These are phyloP conservation scores for Pythium vanterpoolii DNA, from an alignment of 352 stramenopile genomes.

Conservation along the genomic window DNA sequence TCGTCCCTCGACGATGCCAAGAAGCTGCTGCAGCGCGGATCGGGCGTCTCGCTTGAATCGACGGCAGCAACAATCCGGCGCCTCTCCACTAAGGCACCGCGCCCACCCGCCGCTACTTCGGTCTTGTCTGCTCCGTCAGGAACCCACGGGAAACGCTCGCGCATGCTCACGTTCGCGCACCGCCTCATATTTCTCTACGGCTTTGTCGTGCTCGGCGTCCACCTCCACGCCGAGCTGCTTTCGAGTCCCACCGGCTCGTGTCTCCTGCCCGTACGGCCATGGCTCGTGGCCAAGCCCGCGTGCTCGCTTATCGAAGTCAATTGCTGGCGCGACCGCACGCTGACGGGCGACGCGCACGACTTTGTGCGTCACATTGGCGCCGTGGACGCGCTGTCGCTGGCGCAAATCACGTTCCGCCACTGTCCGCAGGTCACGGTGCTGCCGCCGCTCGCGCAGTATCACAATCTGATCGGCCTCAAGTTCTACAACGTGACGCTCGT, in stretches of 20 bases:
- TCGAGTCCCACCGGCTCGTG: neutral
- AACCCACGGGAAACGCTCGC: too few relatives aligned
- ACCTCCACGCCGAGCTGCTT: conserved; percentile 13
- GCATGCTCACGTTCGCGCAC: neutral
- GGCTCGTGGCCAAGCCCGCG: conserved; percentile 21
- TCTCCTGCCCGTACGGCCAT: too few relatives aligned
- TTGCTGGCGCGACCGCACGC: conserved; percentile 17
- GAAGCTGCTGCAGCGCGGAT: neutral
- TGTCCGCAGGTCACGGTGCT: conserved; percentile 31
- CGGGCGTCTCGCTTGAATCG: too few relatives aligned
- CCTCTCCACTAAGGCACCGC: too few relatives aligned
- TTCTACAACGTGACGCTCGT: conserved; percentile 38
- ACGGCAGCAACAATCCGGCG: too few relatives aligned
- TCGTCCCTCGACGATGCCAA: conserved; percentile 8
- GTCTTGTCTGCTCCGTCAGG: too few relatives aligned
- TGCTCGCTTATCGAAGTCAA: conserved; percentile 37
- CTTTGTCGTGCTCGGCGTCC: conserved; percentile 2
- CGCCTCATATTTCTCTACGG: conserved; percentile 12
- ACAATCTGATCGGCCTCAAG: conserved; percentile 29
- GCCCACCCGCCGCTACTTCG: too few relatives aligned
- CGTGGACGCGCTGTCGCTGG: conserved; percentile 26
- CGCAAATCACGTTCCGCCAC: conserved; percentile 35
- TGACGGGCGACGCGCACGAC: conserved; percentile 21
- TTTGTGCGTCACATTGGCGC: conserved; percentile 17
- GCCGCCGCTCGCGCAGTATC: conserved; percentile 23